Evolutionary conservation across 2,329 filamentous ascomycete species (phyloP), one percentile per base, ranked within the genome.

Genomic region (Ilyonectria sp.): DNA sequence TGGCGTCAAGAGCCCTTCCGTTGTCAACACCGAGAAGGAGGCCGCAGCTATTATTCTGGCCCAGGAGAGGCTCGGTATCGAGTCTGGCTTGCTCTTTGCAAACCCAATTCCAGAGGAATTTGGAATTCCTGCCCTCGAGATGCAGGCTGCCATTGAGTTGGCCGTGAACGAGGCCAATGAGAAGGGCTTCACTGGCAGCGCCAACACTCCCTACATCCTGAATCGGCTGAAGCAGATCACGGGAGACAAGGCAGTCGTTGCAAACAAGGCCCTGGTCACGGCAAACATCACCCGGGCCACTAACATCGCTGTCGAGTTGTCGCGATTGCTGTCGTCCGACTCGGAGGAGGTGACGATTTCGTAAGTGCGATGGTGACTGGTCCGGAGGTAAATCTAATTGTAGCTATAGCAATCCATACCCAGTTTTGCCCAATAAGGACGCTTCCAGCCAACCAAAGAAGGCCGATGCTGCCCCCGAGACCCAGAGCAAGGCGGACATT

Each of bases 1-100:
- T 79, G 94, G 94, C 13, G 83, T 92, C 59, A 90, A 86, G 79
- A 97, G 94, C 77, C 95, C 95, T 0, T 88, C 89, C 23, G 89
- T 93, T 1, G 88, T 98, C 47, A 82, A 90, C 60, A 87, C 91
- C 71, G 94, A 97, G 78, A 86, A 86, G 62, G 93, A 98, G 77
- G 96, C 96, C 37, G 96, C 96, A 1, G 91, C 92, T n/a, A 94
- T 98, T 63, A 93, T 97, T 64, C 86, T 93, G 72, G 93, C 94
- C 0, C 94, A 97, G 82, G 88, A 91, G 74, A 85, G 82, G 57
- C 85, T 97, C 15, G 87, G 87, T 6, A 87, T 98, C 35, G 87
- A 91, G 68, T 94, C 93, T 1, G 96, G 95, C 9, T 82, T 98
- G 61, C 84, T 95, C 64, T 95, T 99, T 77, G 95, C 95, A 63